Percentiles rank a stretch among this genome's conserved stretches.
These are phyloP conservation scores for Adansonia madagascariensis DNA, from an alignment of 441 rosid species.

Conservation along the genomic window DNA sequence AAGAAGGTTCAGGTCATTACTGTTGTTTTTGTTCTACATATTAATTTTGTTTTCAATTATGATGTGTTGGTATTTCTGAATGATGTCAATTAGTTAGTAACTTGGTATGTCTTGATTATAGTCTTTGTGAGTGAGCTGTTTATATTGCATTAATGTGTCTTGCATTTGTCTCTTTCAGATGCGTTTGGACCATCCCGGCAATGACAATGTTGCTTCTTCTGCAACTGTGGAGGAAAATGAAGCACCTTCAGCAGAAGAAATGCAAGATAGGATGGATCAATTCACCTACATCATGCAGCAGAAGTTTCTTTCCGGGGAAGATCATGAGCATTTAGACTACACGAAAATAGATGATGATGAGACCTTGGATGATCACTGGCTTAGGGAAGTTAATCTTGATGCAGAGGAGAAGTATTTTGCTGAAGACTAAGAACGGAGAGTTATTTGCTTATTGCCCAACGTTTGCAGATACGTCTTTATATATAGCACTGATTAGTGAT, in stretches of 20 bases:
- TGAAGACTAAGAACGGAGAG: slow-evolving; percentile 47
- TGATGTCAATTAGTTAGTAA: not conserved
- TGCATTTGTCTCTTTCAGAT: slow-evolving; percentile 30
- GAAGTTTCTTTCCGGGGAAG: slow-evolving; percentile 88
- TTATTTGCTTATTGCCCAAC: not conserved
- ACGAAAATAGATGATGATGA: slow-evolving; percentile 78
- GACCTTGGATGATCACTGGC: slow-evolving; percentile 94
- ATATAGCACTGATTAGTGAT: not conserved
- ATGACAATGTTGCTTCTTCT: slow-evolving; percentile 20
- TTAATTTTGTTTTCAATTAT: slow-evolving; percentile 19
- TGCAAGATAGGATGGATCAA: slow-evolving; percentile 83
- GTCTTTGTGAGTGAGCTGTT: not conserved
- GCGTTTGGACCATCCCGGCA: slow-evolving; percentile 19
- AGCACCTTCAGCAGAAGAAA: slow-evolving; percentile 56
- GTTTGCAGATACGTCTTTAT: not conserved
- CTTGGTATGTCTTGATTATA: not conserved
- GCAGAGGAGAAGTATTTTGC: slow-evolving; percentile 92
- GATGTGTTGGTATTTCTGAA: not conserved
- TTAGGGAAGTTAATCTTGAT: slow-evolving; percentile 67
- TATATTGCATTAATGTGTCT: not conserved
- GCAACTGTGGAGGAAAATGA: slow-evolving; percentile 28
- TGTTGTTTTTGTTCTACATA: not conserved
- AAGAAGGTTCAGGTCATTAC: not conserved
- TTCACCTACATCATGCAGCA: slow-evolving; percentile 82
- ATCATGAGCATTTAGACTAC: slow-evolving; percentile 80